Evolutionary conservation across 2,329 filamentous ascomycete genomes (phyloP), one percentile per base, ranked within the genome.

Genomic region (Cercospora berteroae): DNA sequence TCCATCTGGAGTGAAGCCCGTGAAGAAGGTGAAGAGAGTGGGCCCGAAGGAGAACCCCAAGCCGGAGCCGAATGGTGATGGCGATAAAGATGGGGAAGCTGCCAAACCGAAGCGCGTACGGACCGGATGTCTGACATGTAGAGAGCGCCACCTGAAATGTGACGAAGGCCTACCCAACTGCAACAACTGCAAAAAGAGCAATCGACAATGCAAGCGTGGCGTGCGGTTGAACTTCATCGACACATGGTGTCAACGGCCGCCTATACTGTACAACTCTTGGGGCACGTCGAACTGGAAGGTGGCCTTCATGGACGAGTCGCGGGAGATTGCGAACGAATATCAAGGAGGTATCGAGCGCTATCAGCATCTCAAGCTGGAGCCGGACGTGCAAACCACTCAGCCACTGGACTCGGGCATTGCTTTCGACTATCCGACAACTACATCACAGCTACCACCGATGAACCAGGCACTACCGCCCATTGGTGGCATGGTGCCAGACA

Each of bases 151-250:
- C 82, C 83, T 97, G 61, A 97, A 97, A 79, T 97, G 94, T 78
- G 94, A 97, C 76, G 93, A 96, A 79, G 89, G 84, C 5, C 75
- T 84, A 68, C 87, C 87, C 9, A 81, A 82, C 64, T 89, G 87
- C 75, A 83, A 90, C 74, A 97, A 97, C 75, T 97, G 94, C 80
- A 87, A 88, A 67, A 97, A 96, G 80, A 95, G 94, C 62, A 94
- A 89, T 75, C 85, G 94, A 60, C 83, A 89, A 66, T 98, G 94
- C 82, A 93, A 94, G 77, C 88, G 93, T 73, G 94, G 94, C 18
- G 84, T 97, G 60, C 87, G 92, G 42, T 83, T 98, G 48, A 97
- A 97, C 80, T 98, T 97, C 75, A 93, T 97, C 72, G 93, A 97
- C 76, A 90, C 90, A 3, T 89, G 90, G 69, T 89, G 90, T 65